Conservation (phyloP, 2,329 filamentous ascomycete genomes). For the Aspergillus texensis region DNA sequence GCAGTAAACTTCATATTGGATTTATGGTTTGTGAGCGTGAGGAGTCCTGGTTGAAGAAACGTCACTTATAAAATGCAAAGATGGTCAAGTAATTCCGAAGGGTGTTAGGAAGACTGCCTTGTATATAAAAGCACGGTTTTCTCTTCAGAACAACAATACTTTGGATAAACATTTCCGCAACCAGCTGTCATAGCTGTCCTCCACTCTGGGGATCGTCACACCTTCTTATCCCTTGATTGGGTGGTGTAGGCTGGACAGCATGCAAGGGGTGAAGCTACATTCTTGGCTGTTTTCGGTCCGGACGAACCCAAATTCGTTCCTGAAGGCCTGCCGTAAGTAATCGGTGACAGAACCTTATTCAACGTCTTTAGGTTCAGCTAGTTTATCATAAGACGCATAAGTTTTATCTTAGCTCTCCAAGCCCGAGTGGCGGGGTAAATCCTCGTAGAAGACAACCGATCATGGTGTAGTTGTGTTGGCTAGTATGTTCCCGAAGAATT, state of each 20-base stretch:
- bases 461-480: too few species aligned
- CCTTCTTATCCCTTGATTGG: neutral
- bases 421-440: rapidly evolving
- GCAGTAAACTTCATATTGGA: conserved; percentile 2
- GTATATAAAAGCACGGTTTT: neutral
- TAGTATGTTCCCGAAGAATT: too few species aligned
- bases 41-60: too few species aligned
- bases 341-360: neutral
- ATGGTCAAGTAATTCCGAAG: too few species aligned
- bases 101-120: neutral
- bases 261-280: neutral
- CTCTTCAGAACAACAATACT: neutral
- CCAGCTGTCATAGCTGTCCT: neutral
- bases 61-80: neutral
- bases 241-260: neutral
- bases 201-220: neutral
- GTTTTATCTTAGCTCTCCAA: too few species aligned
- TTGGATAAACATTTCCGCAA: neutral
- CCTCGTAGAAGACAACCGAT: too few species aligned
- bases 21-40: neutral
- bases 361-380: neutral
- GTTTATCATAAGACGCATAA: too few species aligned
- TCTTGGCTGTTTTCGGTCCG: neutral
- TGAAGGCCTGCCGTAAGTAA: neutral
- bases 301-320: neutral